Evolutionary conservation across 805 yeast genomes (phyloP), one percentile per base, ranked within the genome.

Genomic region (Ogataea henricii): DNA sequence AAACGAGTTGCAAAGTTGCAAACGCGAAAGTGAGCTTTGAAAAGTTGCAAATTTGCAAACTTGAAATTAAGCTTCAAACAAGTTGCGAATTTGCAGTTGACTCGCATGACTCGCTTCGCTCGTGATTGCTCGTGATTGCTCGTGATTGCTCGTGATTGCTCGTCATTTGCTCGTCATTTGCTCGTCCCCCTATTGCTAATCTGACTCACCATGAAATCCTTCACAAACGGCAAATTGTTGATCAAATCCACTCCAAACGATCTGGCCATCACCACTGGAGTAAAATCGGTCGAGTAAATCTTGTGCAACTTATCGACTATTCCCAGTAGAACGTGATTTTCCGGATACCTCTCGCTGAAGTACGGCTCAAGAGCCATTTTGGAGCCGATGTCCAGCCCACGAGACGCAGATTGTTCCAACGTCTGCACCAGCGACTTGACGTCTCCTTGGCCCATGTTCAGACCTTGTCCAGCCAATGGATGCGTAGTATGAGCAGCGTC

Each of bases 401-500:
- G 73, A 34, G 72, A 71, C 2, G 79, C 69, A 0, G 96, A 96
- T 8, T 52, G 71, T 54, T 88, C 96, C 22, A 94, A 60, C 0
- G 92, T 87, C 1, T 63, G 70, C 1, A 85, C 82, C 25, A 94
- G 72, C 1, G 83, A 71, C 48, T 83, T 82, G 1, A 89, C 97
- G 64, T 94, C 99, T 22, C 86, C 84, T 65, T 91, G 97, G 17
- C 99, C 99, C 96, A 92, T 90, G 66, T 94, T 94, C 47, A 94
- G 77, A 21, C 99, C 99, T 68, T 94, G 99, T 8, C 99, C 99
- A 3, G 97, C 97, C 50, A 94, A 74, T 2, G 99, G 99, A 65
- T 94, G 98, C 1, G 96, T 89, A 0, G 97, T 86, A 59, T 94
- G 99, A 0, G 98, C 98, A 1, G 99, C 98, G 68, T 94, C 99